These are phyloP conservation scores for Fusarium sp. DNA, from an alignment of 2,329 filamentous ascomycete species.

Conservation along the genomic window DNA sequence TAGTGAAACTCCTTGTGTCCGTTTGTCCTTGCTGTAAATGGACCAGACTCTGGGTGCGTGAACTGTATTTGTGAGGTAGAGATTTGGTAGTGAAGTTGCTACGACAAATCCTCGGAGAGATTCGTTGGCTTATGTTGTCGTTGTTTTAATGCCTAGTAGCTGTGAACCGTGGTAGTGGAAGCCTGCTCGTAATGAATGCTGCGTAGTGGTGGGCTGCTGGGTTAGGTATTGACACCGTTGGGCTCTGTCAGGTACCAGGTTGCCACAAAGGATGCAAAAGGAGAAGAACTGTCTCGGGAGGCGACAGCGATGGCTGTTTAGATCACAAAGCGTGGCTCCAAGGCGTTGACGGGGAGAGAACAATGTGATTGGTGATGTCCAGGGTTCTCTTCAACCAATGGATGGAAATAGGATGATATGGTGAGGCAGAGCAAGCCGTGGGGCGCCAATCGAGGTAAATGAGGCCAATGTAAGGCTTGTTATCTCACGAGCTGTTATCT, in stretches of 20 bases:
- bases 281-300: conserved; percentile 51
- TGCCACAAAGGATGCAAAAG: conserved; percentile 42
- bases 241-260: conserved; percentile 41
- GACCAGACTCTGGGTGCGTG: conserved; percentile 3
- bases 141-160: conserved; percentile 22
- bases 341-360: conserved; percentile 50
- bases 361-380: conserved; percentile 55
- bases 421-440: conserved; percentile 53
- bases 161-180: conserved; percentile 33
- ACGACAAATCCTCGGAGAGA: conserved; percentile 4
- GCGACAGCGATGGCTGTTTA: conserved; percentile 44
- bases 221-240: conserved; percentile 49
- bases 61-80: conserved; percentile 9
- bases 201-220: conserved; percentile 46
- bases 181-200: conserved; percentile 34
- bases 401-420: conserved; percentile 52
- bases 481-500: conserved; percentile 36
- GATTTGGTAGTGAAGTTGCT: conserved; percentile 9
- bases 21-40: conserved; percentile 18
- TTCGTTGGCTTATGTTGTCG: conserved; percentile 19
- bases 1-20: conserved; percentile 9
- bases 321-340: conserved; percentile 48
- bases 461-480: conserved; percentile 48
- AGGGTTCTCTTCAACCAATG: conserved; percentile 54
- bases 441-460: conserved; percentile 52